Evolutionary conservation across 2,329 filamentous ascomycete species (phyloP).

Genomic region (Diaporthe vaccinii): DNA sequence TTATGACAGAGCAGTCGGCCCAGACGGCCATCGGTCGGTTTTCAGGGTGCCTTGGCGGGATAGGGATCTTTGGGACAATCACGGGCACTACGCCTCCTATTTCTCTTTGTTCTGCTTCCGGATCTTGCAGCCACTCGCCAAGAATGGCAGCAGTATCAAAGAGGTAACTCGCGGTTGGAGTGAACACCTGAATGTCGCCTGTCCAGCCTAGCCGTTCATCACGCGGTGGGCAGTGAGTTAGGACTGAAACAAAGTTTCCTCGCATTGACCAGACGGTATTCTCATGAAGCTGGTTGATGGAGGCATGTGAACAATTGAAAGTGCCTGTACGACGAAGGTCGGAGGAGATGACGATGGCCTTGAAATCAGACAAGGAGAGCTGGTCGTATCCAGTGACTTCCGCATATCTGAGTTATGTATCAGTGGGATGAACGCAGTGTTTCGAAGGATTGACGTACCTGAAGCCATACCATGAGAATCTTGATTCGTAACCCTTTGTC

Average conservation of each 20-base stretch:
- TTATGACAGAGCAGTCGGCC: slow-evolving; percentile 50
- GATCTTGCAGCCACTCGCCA: slow-evolving; percentile 64
- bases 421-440: not conserved
- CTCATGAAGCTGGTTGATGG: slow-evolving; percentile 66
- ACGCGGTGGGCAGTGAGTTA: slow-evolving; percentile 70
- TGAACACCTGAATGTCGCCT: slow-evolving; percentile 64
- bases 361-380: slow-evolving; percentile 41
- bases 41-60: slow-evolving; percentile 37
- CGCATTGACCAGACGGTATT: slow-evolving; percentile 70
- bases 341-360: slow-evolving; percentile 59
- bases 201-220: slow-evolving; percentile 69
- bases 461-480: slow-evolving; percentile 63
- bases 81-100: slow-evolving; percentile 51
- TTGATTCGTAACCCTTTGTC: slow-evolving; percentile 43
- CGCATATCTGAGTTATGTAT: slow-evolving; percentile 61
- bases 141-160: slow-evolving; percentile 67
- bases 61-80: slow-evolving; percentile 49
- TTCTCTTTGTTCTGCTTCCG: slow-evolving; percentile 52
- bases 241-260: slow-evolving; percentile 69
- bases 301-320: slow-evolving; percentile 64
- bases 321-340: slow-evolving; percentile 64
- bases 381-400: slow-evolving; percentile 55
- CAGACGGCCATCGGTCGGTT: slow-evolving; percentile 49
- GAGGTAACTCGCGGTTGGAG: slow-evolving; percentile 64
- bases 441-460: slow-evolving; percentile 45